phyloP scores from a whole-genome alignment of 2,329 filamentous ascomycete species.

The Coleophoma cylindrospora region DNA sequence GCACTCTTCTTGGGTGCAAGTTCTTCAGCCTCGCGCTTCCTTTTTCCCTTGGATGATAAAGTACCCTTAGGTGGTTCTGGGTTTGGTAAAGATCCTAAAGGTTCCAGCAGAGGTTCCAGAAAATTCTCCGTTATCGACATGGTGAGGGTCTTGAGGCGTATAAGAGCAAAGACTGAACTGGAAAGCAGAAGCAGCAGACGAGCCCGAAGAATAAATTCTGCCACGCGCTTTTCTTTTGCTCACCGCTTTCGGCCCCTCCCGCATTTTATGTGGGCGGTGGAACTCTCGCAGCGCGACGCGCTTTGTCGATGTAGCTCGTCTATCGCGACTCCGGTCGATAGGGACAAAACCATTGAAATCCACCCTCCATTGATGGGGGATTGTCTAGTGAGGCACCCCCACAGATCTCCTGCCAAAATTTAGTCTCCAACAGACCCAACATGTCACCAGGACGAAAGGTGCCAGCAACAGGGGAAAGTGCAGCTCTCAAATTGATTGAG shows the following conservation, averaged over 20 bases:
- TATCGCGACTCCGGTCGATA: too few relatives aligned
- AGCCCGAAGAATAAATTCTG: too few relatives aligned
- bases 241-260: background rate
- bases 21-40: constrained; percentile 21
- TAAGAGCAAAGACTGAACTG: background rate
- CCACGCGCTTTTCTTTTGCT: background rate
- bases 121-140: constrained; percentile 20
- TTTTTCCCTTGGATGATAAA: constrained; percentile 18
- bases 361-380: too few relatives aligned
- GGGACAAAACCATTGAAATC: too few relatives aligned
- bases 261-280: background rate
- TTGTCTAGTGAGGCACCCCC: too few relatives aligned
- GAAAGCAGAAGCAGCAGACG: too few relatives aligned
- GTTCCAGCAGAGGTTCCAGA: constrained; percentile 24
- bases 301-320: too few relatives aligned
- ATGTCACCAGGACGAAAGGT: too few relatives aligned
- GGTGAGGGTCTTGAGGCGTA: background rate
- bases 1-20: constrained; percentile 12
- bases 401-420: too few relatives aligned
- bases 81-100: constrained; percentile 13
- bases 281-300: too few relatives aligned
- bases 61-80: background rate
- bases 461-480: too few relatives aligned
- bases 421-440: too few relatives aligned
- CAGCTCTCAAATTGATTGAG: background rate